A percentile compares a stretch with the other conserved stretches of the same genome.
Evolutionary conservation across 1,139 yeast species (phyloP).

Genomic region (Hyphopichia burtonii): DNA sequence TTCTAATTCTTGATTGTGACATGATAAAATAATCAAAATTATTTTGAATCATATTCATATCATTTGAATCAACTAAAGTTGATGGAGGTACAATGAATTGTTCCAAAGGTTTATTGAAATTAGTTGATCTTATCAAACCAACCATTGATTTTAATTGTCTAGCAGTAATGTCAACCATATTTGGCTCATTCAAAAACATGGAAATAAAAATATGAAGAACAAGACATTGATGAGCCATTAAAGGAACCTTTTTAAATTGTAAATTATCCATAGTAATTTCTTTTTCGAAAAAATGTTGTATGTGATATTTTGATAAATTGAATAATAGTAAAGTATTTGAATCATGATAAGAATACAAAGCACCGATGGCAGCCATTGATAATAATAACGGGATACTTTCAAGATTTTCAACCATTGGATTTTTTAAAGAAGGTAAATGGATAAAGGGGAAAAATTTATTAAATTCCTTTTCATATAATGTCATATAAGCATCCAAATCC

Average conservation of each 20-base stretch:
- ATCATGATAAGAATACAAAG: constrained; percentile 79
- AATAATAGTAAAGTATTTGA: constrained; percentile 73
- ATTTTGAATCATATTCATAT: constrained; percentile 27
- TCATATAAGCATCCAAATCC: constrained; percentile 72
- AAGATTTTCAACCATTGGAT: constrained; percentile 50
- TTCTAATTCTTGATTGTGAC: constrained; percentile 83
- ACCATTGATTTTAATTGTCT: constrained; percentile 77
- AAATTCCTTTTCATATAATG: constrained; percentile 70
- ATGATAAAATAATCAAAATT: constrained; percentile 74
- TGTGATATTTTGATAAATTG: constrained; percentile 74
- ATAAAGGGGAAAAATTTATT: constrained; percentile 81
- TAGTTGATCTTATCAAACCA: constrained; percentile 74
- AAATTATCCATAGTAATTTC: constrained; percentile 44
- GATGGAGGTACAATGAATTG: constrained; percentile 61
- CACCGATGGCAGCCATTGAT: constrained; percentile 87
- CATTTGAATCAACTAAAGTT: constrained; percentile 14
- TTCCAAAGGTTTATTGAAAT: constrained; percentile 70
- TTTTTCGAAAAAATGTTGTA: constrained; percentile 72
- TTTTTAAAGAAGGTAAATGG: constrained; percentile 67
- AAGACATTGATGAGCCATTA: constrained; percentile 87
- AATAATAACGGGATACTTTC: constrained; percentile 77
- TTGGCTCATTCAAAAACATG: constrained; percentile 73
- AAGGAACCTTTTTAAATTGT: constrained; percentile 66
- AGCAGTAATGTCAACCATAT: constrained; percentile 70
- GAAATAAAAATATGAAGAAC: constrained; percentile 80